These are phyloP conservation scores for Xanthoconium stramineum DNA, from an alignment of 768 basidiomycete genomes.

Conservation along the genomic window DNA sequence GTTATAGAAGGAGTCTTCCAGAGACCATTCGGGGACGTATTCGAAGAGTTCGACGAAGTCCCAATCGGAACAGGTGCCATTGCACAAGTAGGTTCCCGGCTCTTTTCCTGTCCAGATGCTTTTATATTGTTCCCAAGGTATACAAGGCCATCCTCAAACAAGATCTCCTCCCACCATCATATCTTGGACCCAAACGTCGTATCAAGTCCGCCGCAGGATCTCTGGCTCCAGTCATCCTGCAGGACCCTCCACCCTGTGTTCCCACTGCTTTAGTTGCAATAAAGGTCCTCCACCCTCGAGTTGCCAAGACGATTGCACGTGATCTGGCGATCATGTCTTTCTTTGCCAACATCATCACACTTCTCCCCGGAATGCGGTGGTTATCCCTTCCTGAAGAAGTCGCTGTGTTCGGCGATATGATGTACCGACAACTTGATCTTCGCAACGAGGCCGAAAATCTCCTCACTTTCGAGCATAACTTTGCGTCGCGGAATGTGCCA, in stretches of 20 bases:
- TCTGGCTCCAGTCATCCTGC: slow-evolving; percentile 47
- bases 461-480: slow-evolving; percentile 80
- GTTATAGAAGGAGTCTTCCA: slow-evolving; percentile 85
- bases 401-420: slow-evolving; percentile 91
- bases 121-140: slow-evolving; percentile 46
- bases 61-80: slow-evolving; percentile 99
- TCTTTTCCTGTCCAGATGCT: not conserved
- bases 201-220: slow-evolving; percentile 44
- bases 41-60: slow-evolving; percentile 79
- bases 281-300: slow-evolving; percentile 91
- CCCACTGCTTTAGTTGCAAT: slow-evolving; percentile 90
- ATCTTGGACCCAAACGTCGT: slow-evolving; percentile 70
- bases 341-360: slow-evolving; percentile 75
- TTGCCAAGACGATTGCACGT: slow-evolving; percentile 74
- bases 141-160: slow-evolving; percentile 84
- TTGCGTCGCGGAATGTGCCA: slow-evolving; percentile 71
- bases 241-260: slow-evolving; percentile 63
- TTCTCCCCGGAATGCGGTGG: slow-evolving; percentile 95
- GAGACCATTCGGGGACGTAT: slow-evolving; percentile 80
- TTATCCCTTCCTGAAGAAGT: slow-evolving; percentile 95
- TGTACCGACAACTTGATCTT: slow-evolving; percentile 91
- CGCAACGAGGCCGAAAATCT: slow-evolving; percentile 89
- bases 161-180: slow-evolving; percentile 82
- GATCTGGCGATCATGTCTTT: slow-evolving; percentile 95
- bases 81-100: slow-evolving; percentile 57